Percentiles rank a stretch among this genome's conserved stretches.
Conservation (phyloP, 2,329 filamentous ascomycete genomes). For the Drechslerella dactyloides region DNA sequence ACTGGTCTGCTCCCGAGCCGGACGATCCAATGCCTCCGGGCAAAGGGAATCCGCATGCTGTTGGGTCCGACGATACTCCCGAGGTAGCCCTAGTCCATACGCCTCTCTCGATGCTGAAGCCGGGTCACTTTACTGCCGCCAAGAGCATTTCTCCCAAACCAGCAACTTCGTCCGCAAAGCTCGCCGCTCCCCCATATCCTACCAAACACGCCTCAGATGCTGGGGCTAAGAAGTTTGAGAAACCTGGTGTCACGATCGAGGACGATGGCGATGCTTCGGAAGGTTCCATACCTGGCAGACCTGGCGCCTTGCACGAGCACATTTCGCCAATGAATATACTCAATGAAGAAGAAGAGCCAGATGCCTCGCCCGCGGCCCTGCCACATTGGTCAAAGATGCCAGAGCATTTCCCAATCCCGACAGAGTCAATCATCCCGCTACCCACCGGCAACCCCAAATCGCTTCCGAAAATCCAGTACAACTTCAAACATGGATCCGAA, state of each 20-base stretch:
- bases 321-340: too few species aligned
- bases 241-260: not conserved
- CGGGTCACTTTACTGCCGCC: constrained; percentile 21
- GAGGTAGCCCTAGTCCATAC: constrained; percentile 22
- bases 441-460: constrained; percentile 73
- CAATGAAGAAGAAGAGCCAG: not conserved
- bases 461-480: constrained; percentile 78
- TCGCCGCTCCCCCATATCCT: not conserved
- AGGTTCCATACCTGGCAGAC: constrained; percentile 17
- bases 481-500: constrained; percentile 69
- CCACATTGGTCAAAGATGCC: constrained; percentile 74
- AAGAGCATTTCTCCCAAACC: constrained; percentile 13
- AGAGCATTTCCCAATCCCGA: constrained; percentile 78
- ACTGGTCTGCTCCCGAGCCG: constrained; percentile 46
- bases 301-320: constrained; percentile 10
- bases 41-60: constrained; percentile 37
- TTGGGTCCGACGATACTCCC: constrained; percentile 8
- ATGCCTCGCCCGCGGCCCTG: not conserved
- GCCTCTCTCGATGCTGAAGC: constrained; percentile 31
- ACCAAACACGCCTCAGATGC: not conserved
- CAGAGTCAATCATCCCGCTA: constrained; percentile 73
- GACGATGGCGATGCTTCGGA: constrained; percentile 1
- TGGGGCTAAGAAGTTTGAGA: not conserved
- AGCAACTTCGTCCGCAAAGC: constrained; percentile 10
- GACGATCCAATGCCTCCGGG: constrained; percentile 48